Conservation (phyloP, 768 basidiomycete genomes). For the Boletus subparvulus region DNA sequence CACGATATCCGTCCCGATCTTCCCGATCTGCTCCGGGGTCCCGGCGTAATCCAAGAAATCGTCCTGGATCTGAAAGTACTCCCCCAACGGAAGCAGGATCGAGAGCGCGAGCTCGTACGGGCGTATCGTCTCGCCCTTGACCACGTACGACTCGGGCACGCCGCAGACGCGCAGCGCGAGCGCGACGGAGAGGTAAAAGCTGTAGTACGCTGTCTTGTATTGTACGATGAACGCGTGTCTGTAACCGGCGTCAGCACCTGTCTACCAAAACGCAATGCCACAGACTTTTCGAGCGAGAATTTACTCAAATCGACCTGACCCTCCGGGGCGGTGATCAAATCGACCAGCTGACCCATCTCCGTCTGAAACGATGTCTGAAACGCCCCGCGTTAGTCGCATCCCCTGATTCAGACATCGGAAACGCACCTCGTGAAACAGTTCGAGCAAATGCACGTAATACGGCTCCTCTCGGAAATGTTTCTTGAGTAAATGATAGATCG, state of each 20-base stretch:
- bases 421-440: slow-evolving; percentile 95
- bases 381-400: too few relatives aligned
- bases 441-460: slow-evolving; percentile 88
- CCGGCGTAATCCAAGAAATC: slow-evolving; percentile 95
- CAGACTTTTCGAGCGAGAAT: slow-evolving; percentile 74
- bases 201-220: slow-evolving; percentile 98
- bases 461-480: slow-evolving; percentile 75
- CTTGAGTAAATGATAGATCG: slow-evolving; percentile 90
- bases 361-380: too few relatives aligned
- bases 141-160: slow-evolving; percentile 52
- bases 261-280: not conserved
- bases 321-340: slow-evolving; percentile 94
- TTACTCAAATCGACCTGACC: slow-evolving; percentile 81
- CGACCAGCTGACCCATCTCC: slow-evolving; percentile 94
- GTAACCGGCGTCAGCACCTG: too few relatives aligned
- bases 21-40: slow-evolving; percentile 88
- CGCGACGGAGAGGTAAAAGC: slow-evolving; percentile 97
- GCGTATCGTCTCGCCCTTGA: slow-evolving; percentile 41
- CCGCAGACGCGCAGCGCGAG: slow-evolving; percentile 82
- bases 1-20: slow-evolving; percentile 96
- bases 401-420: too few relatives aligned
- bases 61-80: slow-evolving; percentile 99
- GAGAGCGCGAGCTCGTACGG: slow-evolving; percentile 73
- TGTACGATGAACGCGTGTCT: slow-evolving; percentile 92
- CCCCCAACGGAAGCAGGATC: slow-evolving; percentile 89